Evolutionary conservation across 306 rosid genomes (phyloP), one percentile per base, ranked within the genome.

Genomic region (Senna tora): DNA sequence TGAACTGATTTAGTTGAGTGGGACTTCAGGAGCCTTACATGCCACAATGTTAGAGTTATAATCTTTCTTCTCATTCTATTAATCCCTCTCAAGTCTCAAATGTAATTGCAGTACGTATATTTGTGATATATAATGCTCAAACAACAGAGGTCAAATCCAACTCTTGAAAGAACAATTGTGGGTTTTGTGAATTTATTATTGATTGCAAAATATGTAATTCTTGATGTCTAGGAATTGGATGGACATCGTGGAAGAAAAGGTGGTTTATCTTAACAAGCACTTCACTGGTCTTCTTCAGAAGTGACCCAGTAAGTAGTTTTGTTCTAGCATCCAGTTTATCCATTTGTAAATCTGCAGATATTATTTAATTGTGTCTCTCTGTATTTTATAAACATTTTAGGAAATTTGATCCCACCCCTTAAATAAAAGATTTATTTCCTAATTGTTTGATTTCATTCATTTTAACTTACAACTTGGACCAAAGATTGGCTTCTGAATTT

Each of bases 191-290:
- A 65, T n/a, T 62, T 36, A 55, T 80, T 64, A 70, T 73, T 25
- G 47, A 36, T 72, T 58, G 21, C 71, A 32, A 19, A 7, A 68
- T 43, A 57, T 72, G 42, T 39, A 34, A 72, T 58, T 76, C 66
- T 58, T 67, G 65, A 52, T 71, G 16, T 75, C 45, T 73, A 90
- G 97, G 97, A 73, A 91, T 95, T 83, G 99, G 99, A 65, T 91
- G 97, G 99, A 95, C 99, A 57, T 95, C 97, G 11, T 95, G 99
- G 99, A 95, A 95, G 87, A 95, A 91, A 81, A 91, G 99, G 77
- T 95, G 99, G 99, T 95, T 95, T 86, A 87, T 92, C 78, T 81
- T 95, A 76, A 92, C 99, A 30, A 88, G 86, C 20, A 95, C 90
- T 67, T 91, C 99, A 8, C 85, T 95, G 56, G 99, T 95, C 67